Base-by-base conservation (phyloP, 2,329 filamentous ascomycete species). In the Colletotrichum nymphaeae region DNA sequence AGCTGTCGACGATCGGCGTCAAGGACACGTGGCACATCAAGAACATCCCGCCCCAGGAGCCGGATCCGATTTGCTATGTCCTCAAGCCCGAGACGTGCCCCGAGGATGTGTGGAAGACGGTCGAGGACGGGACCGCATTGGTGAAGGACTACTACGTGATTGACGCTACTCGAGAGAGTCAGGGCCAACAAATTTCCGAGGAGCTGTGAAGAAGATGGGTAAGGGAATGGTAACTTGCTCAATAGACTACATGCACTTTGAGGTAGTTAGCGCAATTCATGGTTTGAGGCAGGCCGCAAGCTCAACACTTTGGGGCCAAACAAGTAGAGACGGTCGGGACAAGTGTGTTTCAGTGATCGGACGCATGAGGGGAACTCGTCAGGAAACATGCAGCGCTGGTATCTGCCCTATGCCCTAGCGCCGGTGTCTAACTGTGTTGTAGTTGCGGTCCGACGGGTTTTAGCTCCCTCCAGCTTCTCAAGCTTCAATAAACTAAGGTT, bases 11-110 rank as follows among this genome's bases (percentile, higher is more conserved):
- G 7, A 74, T 74, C 1, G 78, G 80, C 4, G 76, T 78, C 3
- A 58, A 64, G 30, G 80, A 81, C 22, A 78, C 81, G 2, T 85
- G 83, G 80, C 88, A 87, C 0, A 84, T 89, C 76, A 86, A 84
- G 9, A 88, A 88, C 73, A 82, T 83, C 19, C 78, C 84, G 56
- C 88, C 85, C 19, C 78, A 80, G 74, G 84, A 85, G 69, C 87
- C 84, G 32, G 82, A 83, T 11, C 83, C 87, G 22, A 90, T 86
- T 8, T 94, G 92, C 83, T 92, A 89, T 81, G 77, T 92, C 9
- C 85, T 90, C 42, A 84, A 85, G 52, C 83, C 88, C n/a, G 79
- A 80, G 5, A 90, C 88, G 0, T 94, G 92, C 79, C 87, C 85
- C 0, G 78, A 84, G 0, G 87, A 89, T 9, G 85, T 92, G 76